Base-by-base conservation (phyloP, 2,329 filamentous ascomycete species). In the Leptodontidium sp. region DNA sequence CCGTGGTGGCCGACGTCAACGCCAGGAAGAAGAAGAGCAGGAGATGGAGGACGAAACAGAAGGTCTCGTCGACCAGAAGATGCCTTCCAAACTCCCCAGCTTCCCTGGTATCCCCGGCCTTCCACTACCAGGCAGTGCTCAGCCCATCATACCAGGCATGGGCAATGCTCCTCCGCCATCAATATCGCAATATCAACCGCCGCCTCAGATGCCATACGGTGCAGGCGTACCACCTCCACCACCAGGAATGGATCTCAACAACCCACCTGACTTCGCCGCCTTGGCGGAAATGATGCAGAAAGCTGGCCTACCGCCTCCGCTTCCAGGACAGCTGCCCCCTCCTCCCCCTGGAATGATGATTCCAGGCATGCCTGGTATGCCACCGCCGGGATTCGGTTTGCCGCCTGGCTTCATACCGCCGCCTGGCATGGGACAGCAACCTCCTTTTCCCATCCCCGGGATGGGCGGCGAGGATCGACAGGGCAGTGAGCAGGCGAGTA, bases 31-130 rank as follows among this genome's bases (percentile, higher is more conserved):
- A 75, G 96, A 98, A 79, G 94, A 98, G 77, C 93, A 95, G 77
- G 94, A 98, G 80, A 85, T 92, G 69, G 93, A 98, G 79, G 96
- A 98, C 78, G 96, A 98, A 81, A 91, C 92, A 74, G 95, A 98
- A 73, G 94, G 93, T 2, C 85, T 98, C 55, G 91, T 97, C 64
- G 96, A 99, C 76, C 96, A 99, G 79, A 92, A 92, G 80, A 93
- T 91, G 87, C 91, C 87, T 24, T 81, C 88, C 38, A 88, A 87
- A 75, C 77, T 88, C 78, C 82, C 87, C 3, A 85, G 86, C 35
- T 86, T 92, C 67, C 90, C 89, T 4, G 92, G 88, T 38, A 79
- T 78, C 64, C 79, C 79, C 0, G 78, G 79, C 5, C 67, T 80
- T 38, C 78, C 78, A 21, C 58, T 78, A 38, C 77, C 75, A 4